Conservation (phyloP, 2,329 filamentous ascomycete species). For the Monilinia vaccinii-corymbosi region DNA sequence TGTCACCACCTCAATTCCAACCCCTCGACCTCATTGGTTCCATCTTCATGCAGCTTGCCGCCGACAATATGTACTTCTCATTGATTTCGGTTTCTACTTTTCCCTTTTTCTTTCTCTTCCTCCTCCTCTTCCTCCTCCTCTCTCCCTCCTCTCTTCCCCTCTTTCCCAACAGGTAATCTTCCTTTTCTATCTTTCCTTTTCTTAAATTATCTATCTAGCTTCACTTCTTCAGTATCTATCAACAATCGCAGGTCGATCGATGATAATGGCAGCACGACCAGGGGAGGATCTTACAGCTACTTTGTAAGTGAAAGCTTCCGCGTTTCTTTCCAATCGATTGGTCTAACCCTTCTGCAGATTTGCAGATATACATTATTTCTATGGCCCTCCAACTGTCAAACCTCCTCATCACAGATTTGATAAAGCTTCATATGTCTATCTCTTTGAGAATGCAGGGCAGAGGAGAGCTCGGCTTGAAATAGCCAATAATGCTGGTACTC, state of each 20-base stretch:
- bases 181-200: background rate
- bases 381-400: constrained; percentile 54
- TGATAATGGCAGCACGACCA: constrained; percentile 38
- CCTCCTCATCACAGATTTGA: constrained; percentile 76
- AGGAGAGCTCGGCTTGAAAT: constrained; percentile 64
- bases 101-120: background rate
- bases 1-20: background rate
- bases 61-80: background rate
- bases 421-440: constrained; percentile 69
- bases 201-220: background rate
- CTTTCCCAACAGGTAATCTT: background rate
- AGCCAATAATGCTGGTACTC: constrained; percentile 64
- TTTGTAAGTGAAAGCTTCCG: constrained; percentile 35
- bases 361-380: constrained; percentile 72
- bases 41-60: constrained; percentile 7
- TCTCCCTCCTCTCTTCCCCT: background rate
- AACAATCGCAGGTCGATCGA: constrained; percentile 11
- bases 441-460: constrained; percentile 64
- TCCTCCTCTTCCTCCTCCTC: background rate
- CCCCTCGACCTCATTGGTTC: constrained; percentile 6
- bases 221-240: constrained; percentile 1
- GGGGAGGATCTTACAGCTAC: constrained; percentile 44
- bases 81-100: background rate
- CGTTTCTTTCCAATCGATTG: constrained; percentile 9
- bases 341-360: constrained; percentile 43